Evolutionary conservation across 495 filamentous ascomycete species (phyloP), one percentile per base, ranked within the genome.

Genomic region (Penicillium chermesinum): DNA sequence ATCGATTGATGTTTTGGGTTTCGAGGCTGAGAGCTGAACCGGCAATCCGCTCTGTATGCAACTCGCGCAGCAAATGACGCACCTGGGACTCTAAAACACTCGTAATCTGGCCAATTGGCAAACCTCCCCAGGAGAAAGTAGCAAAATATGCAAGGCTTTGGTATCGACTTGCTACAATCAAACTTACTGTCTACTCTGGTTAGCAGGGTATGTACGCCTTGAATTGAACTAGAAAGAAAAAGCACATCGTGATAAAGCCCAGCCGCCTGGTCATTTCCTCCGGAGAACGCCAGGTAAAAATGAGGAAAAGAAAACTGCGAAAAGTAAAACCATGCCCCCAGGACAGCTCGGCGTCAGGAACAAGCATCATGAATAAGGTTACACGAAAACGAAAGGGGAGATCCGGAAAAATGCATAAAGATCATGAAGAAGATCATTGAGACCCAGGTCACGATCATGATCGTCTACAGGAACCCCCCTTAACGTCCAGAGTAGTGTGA

Each of bases 401-500:
- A 30, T 30, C 25, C 5, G n/a, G 41, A 49, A 44, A 33, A 44
- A 12, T 7, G 16, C n/a, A 30, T n/a, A 35, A 41, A 45, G 7
- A 41, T 41, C 38, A 13, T 34, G 16, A 21, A 40, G 9, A 15
- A 49, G 15, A 49, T 54, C 46, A 25, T 25, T 61, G 49, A 75
- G 49, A 4, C 25, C 25, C 4, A 5, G 25, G 25, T 30, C 10
- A 30, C 25, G 25, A 30, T 30, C 25, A 5, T 30, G 25, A 30
- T 30, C 25, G 25, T 30, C 25, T 13, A n/a, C n/a, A n/a, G n/a
- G n/a, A n/a, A n/a, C n/a, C n/a, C n/a, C n/a, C n/a, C n/a, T n/a
- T n/a, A 32, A 38, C 75, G 72, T 21, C 73, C 75, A 17, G 75
- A 75, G 55, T 77, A 75, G 46, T 69, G 73, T 20, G 70, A 63